phyloP scores from a whole-genome alignment of 2,329 filamentous ascomycete species.

The Trichoderma breve region DNA sequence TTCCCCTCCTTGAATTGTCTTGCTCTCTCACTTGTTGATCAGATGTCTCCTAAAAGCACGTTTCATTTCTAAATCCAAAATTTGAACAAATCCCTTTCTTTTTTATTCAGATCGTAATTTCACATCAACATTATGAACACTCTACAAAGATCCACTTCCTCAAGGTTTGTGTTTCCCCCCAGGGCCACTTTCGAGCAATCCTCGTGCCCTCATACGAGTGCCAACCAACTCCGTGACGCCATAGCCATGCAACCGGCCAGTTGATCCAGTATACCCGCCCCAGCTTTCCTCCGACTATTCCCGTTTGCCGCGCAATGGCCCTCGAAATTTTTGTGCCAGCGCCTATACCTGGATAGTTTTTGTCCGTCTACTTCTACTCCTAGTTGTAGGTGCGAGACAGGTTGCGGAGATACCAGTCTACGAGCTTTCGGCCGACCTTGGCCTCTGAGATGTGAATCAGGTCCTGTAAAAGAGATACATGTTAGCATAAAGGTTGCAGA shows the following conservation, averaged over 20 bases:
- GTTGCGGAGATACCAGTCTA: slow-evolving; percentile 99
- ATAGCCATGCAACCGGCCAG: slow-evolving; percentile 39
- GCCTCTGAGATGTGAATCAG: slow-evolving; percentile 98
- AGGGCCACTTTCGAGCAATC: slow-evolving; percentile 16
- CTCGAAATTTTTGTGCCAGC: slow-evolving; percentile 5
- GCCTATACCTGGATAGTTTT: slow-evolving; percentile 24
- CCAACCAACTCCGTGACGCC: slow-evolving; percentile 44
- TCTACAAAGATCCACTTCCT: slow-evolving; percentile 18
- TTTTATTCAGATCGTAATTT: slow-evolving; percentile 18
- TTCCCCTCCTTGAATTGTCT: not conserved
- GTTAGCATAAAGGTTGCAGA: slow-evolving; percentile 30
- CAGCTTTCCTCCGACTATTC: slow-evolving; percentile 24
- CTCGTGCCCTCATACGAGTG: slow-evolving; percentile 21
- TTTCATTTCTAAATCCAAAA: not conserved
- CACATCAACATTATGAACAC: slow-evolving; percentile 17
- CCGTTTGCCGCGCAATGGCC: slow-evolving; percentile 14
- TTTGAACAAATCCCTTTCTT: not conserved
- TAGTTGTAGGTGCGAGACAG: slow-evolving; percentile 84
- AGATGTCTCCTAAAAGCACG: not conserved
- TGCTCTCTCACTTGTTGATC: not conserved
- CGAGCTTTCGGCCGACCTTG: slow-evolving; percentile 94
- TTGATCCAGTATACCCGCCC: slow-evolving; percentile 34
- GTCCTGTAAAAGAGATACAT: slow-evolving; percentile 54
- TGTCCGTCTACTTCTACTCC: slow-evolving; percentile 23
- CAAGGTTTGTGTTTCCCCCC: slow-evolving; percentile 12